A percentile compares a stretch with the other conserved stretches of the same genome.
Evolutionary conservation across 163 green algal species (phyloP).

Genomic region (Scenedesmus sp.): DNA sequence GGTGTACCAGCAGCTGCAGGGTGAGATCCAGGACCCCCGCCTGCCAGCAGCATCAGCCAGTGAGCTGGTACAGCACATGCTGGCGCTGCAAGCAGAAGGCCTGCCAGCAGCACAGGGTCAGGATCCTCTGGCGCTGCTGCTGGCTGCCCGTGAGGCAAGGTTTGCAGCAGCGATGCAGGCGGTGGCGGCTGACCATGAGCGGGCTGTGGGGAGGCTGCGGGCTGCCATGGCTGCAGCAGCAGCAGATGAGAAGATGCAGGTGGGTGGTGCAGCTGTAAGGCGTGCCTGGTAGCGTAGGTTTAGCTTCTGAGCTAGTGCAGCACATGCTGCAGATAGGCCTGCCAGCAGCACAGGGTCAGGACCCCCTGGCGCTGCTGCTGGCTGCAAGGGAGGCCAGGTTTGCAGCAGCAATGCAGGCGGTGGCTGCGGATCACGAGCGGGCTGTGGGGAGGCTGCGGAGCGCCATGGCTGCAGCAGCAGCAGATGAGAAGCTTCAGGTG

Average conservation of each 20-base stretch:
- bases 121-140: constrained; percentile 58
- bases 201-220: not conserved
- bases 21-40: constrained; percentile 43
- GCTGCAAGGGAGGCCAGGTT: constrained; percentile 32
- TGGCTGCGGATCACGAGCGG: not conserved
- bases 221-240: constrained; percentile 32
- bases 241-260: constrained; percentile 8
- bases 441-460: not conserved
- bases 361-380: constrained; percentile 58
- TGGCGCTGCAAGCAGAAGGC: constrained; percentile 56
- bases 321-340: constrained; percentile 66
- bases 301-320: constrained; percentile 52
- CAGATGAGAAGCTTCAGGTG: constrained; percentile 1
- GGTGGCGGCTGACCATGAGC: not conserved
- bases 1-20: constrained; percentile 59
- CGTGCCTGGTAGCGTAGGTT: no score
- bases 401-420: constrained; percentile 1
- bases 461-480: constrained; percentile 34
- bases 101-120: constrained; percentile 46
- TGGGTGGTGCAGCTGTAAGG: not conserved
- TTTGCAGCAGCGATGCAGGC: constrained; percentile 28
- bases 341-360: constrained; percentile 41
- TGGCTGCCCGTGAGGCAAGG: constrained; percentile 25
- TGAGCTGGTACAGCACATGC: constrained; percentile 60
- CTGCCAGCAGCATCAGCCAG: constrained; percentile 32